A percentile compares a stretch with the other conserved stretches of the same genome.
These are phyloP conservation scores for Alternaria ventricosa DNA, from an alignment of 2,329 filamentous ascomycete species.

Conservation along the genomic window DNA sequence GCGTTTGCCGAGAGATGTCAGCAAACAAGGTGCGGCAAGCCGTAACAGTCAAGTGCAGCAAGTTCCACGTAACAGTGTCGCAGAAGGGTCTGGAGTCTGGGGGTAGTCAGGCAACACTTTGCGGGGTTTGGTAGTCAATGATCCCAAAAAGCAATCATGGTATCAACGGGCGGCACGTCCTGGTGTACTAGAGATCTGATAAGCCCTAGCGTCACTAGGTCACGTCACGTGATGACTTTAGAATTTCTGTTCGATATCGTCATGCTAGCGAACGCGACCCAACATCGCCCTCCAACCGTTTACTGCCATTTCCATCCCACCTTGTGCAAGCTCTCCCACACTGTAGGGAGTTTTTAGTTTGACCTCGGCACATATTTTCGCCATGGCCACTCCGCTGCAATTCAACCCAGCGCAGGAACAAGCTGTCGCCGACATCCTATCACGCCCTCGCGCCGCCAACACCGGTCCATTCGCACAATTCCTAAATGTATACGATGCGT, in stretches of 20 bases:
- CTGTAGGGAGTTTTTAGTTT: constrained; percentile 8
- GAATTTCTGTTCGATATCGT: constrained; percentile 40
- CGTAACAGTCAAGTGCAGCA: constrained; percentile 13
- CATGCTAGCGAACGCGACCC: constrained; percentile 26
- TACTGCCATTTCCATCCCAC: constrained; percentile 27
- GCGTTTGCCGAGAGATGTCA: constrained; percentile 29
- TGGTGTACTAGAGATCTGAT: not conserved
- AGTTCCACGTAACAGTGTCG: constrained; percentile 15
- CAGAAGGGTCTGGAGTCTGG: constrained; percentile 16
- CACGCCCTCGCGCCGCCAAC: constrained; percentile 52
- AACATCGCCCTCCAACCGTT: constrained; percentile 17
- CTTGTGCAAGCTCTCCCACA: constrained; percentile 16
- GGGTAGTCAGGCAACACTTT: constrained; percentile 4
- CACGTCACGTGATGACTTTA: constrained; percentile 36
- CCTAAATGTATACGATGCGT: constrained; percentile 78
- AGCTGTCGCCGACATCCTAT: constrained; percentile 65
- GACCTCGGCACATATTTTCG: constrained; percentile 13
- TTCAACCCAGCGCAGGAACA: constrained; percentile 42
- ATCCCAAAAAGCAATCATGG: constrained; percentile 20
- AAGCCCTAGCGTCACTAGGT: constrained; percentile 19
- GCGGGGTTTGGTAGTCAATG: constrained; percentile 10
- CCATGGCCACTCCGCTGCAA: constrained; percentile 41
- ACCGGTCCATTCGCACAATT: constrained; percentile 79
- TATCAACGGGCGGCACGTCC: constrained; percentile 11
- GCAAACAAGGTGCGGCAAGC: constrained; percentile 25